A percentile compares a stretch with the other conserved stretches of the same genome.
Conservation (phyloP, 495 filamentous ascomycete genomes). For the Annulohypoxylon moriforme region DNA sequence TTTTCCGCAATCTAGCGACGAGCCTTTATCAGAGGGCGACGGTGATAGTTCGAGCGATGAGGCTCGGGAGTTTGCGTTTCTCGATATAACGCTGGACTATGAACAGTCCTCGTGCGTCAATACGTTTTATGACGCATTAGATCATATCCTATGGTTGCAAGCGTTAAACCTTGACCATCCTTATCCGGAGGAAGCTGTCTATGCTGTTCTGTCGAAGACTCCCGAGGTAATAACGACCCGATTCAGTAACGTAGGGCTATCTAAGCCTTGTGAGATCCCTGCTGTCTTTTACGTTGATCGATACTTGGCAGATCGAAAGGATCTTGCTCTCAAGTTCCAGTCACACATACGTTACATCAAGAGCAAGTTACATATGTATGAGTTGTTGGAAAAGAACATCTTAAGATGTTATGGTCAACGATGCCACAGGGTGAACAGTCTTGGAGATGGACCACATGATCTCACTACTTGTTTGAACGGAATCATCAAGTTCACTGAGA, state of each 20-base stretch:
- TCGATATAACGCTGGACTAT: conserved; percentile 47
- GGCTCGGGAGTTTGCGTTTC: conserved; percentile 58
- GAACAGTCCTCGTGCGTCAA: conserved; percentile 46
- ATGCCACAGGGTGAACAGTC: conserved; percentile 38
- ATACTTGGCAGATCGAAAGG: conserved; percentile 71
- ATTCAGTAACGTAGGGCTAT: conserved; percentile 59
- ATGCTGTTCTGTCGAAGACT: conserved; percentile 63
- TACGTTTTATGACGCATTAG: conserved; percentile 79
- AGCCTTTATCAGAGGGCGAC: conserved; percentile 40
- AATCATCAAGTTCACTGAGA: conserved; percentile 38
- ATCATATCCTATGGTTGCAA: conserved; percentile 71
- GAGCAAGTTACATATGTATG: conserved; percentile 32
- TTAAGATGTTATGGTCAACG: conserved; percentile 35
- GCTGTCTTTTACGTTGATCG: conserved; percentile 80
- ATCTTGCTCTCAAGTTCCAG: conserved; percentile 60
- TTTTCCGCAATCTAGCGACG: conserved; percentile 8
- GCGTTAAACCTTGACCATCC: conserved; percentile 42
- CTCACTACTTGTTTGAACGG: conserved; percentile 34
- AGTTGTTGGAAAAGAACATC: conserved; percentile 3
- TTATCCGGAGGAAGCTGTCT: conserved; percentile 59
- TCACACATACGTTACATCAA: conserved; percentile 48
- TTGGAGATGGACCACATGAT: conserved; percentile 33
- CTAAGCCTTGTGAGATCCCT: conserved; percentile 71
- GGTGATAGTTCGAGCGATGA: conserved; percentile 44
- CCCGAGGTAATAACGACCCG: conserved; percentile 77